Evolutionary conservation across 768 basidiomycete species (phyloP), one percentile per base, ranked within the genome.

Genomic region (Rhizopogon salebrosus): DNA sequence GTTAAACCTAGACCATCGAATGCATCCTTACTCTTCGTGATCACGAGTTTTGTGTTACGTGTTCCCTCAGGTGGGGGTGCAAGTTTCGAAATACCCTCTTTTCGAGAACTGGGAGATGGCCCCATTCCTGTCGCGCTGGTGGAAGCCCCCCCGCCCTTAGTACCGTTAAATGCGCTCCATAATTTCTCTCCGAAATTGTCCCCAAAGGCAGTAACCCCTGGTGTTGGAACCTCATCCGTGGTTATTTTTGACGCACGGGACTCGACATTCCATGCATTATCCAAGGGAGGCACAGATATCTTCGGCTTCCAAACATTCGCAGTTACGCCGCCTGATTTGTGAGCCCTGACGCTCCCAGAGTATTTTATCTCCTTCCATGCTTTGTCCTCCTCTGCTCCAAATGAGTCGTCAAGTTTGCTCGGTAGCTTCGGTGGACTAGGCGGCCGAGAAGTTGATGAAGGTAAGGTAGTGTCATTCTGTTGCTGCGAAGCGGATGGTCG

Each of bases 1-100:
- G 69, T 65, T 20, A 87, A 63, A 7, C 82, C 88, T 41, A 92
- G 70, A 10, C 86, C 89, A 34, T 88, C 87, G 56, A 92, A 92
- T 4, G 90, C 91, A 62, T 92, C 90, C 57, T 78, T 86, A 18
- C 75, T 74, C 49, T 67, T 74, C 49, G 61, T 61, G 37, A 70
- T 54, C 38, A 61, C n/a, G 27, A 70, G 57, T 50, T 61, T 68
- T 8, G 66, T 68, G 22, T 54, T 59, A 41, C 67, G 67, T 41
- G 68, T 69, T 8, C 67, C 68, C 27, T 68, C 68, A 11, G 40
- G 39, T 24, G 52, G 64, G 48, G 63, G 61, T 24, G 57, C 59
- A 18, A 68, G 57, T 41, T 61, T 70, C 22, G 64, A 62, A 20
- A 54, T 26, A 22, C 53, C 36, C 45, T 29, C 26, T 50, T 62